These are phyloP conservation scores for Pyrus hybrid DNA, from an alignment of 331 rosid genomes.

Conservation along the genomic window DNA sequence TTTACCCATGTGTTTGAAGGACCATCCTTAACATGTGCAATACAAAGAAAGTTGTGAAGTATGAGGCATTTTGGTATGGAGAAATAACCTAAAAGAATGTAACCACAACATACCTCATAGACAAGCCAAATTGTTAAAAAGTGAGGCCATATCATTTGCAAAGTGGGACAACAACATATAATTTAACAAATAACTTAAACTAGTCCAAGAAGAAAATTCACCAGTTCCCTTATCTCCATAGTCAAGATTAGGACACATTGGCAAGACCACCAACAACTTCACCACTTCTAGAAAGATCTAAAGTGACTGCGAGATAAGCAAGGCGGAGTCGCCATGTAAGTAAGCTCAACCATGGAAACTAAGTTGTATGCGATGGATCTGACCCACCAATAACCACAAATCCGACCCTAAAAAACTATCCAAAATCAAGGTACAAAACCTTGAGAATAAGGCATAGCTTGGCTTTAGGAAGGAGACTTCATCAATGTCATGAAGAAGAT, in stretches of 20 bases:
- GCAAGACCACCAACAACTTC: neutral
- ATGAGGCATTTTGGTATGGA: neutral
- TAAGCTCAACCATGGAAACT: neutral
- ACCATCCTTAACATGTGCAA: neutral
- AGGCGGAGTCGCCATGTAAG: neutral
- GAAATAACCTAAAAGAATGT: neutral
- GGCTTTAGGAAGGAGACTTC: no score
- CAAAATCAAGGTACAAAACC: no score
- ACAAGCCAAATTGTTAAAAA: neutral
- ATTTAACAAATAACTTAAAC: neutral
- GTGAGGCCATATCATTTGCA: neutral
- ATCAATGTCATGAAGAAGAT: no score
- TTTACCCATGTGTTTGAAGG: neutral
- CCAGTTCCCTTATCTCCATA: no score
- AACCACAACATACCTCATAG: neutral
- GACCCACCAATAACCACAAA: neutral
- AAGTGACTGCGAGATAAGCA: neutral
- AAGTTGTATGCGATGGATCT: neutral
- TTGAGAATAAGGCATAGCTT: no score
- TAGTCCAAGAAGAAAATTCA: neutral
- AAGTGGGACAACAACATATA: neutral
- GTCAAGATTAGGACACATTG: neutral
- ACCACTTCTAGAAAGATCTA: neutral
- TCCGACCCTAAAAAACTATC: no score
- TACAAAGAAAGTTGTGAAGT: neutral